Evolutionary conservation across 441 rosid genomes (phyloP).

Genomic region (Viola pubescens): DNA sequence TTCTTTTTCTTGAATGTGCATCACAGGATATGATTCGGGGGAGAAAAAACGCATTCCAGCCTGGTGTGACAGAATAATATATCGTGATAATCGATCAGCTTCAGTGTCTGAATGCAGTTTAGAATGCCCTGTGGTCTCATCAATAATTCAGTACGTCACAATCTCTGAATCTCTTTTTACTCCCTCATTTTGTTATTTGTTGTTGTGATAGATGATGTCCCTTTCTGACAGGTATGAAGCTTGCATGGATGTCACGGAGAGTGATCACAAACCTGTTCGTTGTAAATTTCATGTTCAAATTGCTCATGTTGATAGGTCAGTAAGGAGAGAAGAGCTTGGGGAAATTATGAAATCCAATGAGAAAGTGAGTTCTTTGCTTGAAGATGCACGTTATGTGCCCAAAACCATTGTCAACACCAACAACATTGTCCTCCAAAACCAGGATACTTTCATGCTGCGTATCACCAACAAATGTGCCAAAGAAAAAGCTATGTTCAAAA

Average conservation of each 20-base stretch:
- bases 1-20: background rate
- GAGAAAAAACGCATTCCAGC: slow-evolving; percentile 99
- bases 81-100: slow-evolving; percentile 66
- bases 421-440: slow-evolving; percentile 65
- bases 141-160: slow-evolving; percentile 57
- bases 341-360: slow-evolving; percentile 55
- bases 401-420: slow-evolving; percentile 56
- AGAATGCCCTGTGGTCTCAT: slow-evolving; percentile 81
- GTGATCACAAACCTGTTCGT: slow-evolving; percentile 97
- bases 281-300: slow-evolving; percentile 78
- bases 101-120: slow-evolving; percentile 64
- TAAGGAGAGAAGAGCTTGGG: slow-evolving; percentile 73
- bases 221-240: slow-evolving; percentile 70
- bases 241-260: slow-evolving; percentile 93
- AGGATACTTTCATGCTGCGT: slow-evolving; percentile 54
- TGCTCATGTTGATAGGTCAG: slow-evolving; percentile 85
- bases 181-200: background rate
- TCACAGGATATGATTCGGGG: slow-evolving; percentile 95
- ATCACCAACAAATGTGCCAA: slow-evolving; percentile 63
- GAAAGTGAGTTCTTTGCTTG: slow-evolving; percentile 42
- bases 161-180: background rate
- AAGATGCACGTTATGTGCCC: slow-evolving; percentile 56
- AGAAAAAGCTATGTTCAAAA: slow-evolving; percentile 52
- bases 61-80: slow-evolving; percentile 96
- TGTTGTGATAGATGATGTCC: slow-evolving; percentile 10